A percentile compares a stretch with the other conserved stretches of the same genome.
These are phyloP conservation scores for Emmonsia crescens DNA, from an alignment of 2,329 filamentous ascomycete genomes.

Conservation along the genomic window DNA sequence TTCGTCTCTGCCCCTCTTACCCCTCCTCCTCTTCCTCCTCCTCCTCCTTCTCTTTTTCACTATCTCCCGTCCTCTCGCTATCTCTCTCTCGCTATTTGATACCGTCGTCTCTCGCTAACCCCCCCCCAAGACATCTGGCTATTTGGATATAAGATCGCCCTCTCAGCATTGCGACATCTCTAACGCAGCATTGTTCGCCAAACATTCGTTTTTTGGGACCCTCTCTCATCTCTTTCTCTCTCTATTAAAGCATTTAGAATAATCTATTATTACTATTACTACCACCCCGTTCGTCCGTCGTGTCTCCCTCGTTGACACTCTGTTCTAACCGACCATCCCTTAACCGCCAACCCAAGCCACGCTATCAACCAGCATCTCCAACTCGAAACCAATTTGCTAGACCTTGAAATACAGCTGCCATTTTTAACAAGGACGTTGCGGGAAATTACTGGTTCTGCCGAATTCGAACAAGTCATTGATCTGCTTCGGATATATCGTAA, in stretches of 20 bases:
- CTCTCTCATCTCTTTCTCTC: neutral
- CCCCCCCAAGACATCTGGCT: too few species aligned
- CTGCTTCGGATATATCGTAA: neutral
- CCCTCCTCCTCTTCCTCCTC: neutral
- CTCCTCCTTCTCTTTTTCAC: neutral
- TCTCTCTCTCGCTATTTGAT: neutral
- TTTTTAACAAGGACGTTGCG: neutral
- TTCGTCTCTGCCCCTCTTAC: neutral
- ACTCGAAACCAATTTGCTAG: neutral
- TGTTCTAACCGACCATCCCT: neutral
- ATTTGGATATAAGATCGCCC: neutral
- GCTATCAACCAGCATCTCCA: neutral
- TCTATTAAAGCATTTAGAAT: neutral
- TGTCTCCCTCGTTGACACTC: neutral
- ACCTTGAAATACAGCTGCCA: neutral
- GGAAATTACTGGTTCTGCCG: neutral
- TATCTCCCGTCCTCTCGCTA: neutral
- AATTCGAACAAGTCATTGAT: neutral
- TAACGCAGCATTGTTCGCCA: neutral
- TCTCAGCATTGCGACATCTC: neutral
- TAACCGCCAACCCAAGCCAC: neutral
- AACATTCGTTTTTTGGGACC: neutral
- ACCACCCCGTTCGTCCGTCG: neutral
- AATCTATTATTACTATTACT: neutral
- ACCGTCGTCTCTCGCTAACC: neutral